These are phyloP conservation scores for Benincasa hispida DNA, from an alignment of 306 rosid species.

Conservation along the genomic window DNA sequence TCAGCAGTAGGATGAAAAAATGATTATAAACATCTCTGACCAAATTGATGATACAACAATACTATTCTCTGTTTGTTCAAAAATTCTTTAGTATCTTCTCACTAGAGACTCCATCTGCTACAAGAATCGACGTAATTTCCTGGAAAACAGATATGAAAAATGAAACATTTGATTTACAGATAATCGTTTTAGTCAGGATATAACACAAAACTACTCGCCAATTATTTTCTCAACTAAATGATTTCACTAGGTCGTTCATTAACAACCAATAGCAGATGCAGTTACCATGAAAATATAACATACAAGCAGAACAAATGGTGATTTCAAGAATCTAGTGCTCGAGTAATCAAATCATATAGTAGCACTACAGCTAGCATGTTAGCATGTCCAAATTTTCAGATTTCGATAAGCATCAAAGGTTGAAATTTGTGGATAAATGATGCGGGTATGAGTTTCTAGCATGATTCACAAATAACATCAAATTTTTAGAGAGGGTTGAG, in stretches of 20 bases:
- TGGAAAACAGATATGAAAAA: slow-evolving; percentile 20
- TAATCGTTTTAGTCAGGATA: background rate
- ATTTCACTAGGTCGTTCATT: background rate
- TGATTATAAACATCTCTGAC: background rate
- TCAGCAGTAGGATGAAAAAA: slow-evolving; percentile 37
- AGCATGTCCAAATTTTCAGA: background rate
- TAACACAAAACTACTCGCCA: background rate
- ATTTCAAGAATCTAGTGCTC: background rate
- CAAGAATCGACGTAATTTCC: slow-evolving; percentile 85
- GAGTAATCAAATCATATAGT: background rate
- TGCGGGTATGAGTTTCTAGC: background rate
- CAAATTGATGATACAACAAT: slow-evolving; percentile 39
- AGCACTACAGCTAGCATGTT: background rate
- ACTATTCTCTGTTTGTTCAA: slow-evolving; percentile 22
- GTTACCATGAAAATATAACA: background rate
- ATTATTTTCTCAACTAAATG: background rate
- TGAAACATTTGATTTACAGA: background rate
- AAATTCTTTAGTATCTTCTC: slow-evolving; percentile 86
- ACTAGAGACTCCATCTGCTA: slow-evolving; percentile 63
- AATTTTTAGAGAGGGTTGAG: background rate
- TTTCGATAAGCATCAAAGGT: background rate
- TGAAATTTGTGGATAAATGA: background rate
- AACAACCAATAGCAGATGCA: background rate
- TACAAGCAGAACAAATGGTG: background rate
- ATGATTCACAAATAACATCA: background rate